These are phyloP conservation scores for Clarireedia hainanense DNA, from an alignment of 2,329 filamentous ascomycete species.

Conservation along the genomic window DNA sequence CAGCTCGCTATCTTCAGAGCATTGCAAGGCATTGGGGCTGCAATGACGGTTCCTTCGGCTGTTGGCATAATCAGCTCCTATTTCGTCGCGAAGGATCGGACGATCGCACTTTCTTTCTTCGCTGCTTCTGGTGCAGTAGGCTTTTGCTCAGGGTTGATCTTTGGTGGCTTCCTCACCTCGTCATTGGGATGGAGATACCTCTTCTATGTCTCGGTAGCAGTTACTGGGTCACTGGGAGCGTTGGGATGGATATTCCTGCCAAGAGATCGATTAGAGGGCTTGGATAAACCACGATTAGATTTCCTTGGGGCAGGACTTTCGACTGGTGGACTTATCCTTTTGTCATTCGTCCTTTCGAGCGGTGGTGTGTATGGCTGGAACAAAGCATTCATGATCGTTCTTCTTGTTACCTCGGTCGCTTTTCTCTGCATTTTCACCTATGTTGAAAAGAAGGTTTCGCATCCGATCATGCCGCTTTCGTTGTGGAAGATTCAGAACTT, in stretches of 20 bases:
- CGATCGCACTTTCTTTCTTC: slow-evolving; percentile 33
- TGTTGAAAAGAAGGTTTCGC: slow-evolving; percentile 36
- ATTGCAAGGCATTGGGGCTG: slow-evolving; percentile 38
- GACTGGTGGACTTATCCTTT: slow-evolving; percentile 35
- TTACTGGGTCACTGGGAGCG: slow-evolving; percentile 27
- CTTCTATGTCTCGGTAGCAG: slow-evolving; percentile 31
- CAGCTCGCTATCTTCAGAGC: slow-evolving; percentile 37
- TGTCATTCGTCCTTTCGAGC: slow-evolving; percentile 38
- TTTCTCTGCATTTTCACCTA: slow-evolving; percentile 33
- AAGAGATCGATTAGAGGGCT: slow-evolving; percentile 30
- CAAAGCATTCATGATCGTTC: slow-evolving; percentile 36
- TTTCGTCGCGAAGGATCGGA: slow-evolving; percentile 32
- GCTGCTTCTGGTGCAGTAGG: slow-evolving; percentile 33
- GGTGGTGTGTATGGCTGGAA: slow-evolving; percentile 40
- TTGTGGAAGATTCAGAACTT: slow-evolving; percentile 40
- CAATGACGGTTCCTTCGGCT: slow-evolving; percentile 39
- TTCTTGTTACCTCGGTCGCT: slow-evolving; percentile 32
- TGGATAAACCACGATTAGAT: slow-evolving; percentile 32
- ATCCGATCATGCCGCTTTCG: slow-evolving; percentile 39
- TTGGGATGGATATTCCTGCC: slow-evolving; percentile 33
- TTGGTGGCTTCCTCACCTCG: slow-evolving; percentile 33
- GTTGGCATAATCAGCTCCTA: slow-evolving; percentile 39
- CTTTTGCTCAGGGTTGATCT: slow-evolving; percentile 34
- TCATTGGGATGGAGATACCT: slow-evolving; percentile 34
- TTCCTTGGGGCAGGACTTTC: slow-evolving; percentile 35